Conservation (phyloP, 2,329 filamentous ascomycete genomes). For the Colletotrichum truncatum region DNA sequence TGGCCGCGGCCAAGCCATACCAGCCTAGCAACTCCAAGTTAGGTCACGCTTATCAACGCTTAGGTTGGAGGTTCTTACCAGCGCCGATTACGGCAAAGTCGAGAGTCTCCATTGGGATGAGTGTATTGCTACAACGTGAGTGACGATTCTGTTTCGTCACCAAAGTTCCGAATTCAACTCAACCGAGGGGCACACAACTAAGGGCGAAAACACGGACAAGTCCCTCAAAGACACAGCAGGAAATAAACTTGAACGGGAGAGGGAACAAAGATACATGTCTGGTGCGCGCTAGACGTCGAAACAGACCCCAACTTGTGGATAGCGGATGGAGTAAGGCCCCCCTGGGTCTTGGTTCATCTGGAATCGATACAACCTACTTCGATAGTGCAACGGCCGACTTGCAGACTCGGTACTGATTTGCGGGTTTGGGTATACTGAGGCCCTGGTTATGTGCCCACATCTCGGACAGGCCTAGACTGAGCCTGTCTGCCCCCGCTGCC, state of each 20-base stretch:
- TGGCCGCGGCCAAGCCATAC: constrained; percentile 68
- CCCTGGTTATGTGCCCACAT: neutral
- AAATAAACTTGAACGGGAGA: neutral
- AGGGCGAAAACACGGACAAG: neutral
- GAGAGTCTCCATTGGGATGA: constrained; percentile 49
- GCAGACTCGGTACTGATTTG: constrained; percentile 6
- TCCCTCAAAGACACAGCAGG: neutral
- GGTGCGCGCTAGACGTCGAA: neutral
- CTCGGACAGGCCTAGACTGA: neutral
- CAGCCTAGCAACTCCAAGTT: constrained; percentile 44
- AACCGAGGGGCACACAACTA: neutral
- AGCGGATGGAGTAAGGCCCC: neutral
- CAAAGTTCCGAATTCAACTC: neutral
- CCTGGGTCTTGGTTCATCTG: neutral
- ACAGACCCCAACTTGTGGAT: neutral
- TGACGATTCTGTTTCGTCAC: neutral
- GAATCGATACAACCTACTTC: neutral
- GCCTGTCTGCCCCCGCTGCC: neutral
- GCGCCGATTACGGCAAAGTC: constrained; percentile 62
- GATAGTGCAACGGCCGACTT: neutral
- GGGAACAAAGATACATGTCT: neutral
- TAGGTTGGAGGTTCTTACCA: constrained; percentile 49
- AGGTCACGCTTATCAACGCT: neutral
- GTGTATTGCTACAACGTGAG: neutral
- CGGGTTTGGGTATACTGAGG: neutral